These are phyloP conservation scores for Crithidia mellificae DNA, from an alignment of 208 protist genomes.

Conservation along the genomic window DNA sequence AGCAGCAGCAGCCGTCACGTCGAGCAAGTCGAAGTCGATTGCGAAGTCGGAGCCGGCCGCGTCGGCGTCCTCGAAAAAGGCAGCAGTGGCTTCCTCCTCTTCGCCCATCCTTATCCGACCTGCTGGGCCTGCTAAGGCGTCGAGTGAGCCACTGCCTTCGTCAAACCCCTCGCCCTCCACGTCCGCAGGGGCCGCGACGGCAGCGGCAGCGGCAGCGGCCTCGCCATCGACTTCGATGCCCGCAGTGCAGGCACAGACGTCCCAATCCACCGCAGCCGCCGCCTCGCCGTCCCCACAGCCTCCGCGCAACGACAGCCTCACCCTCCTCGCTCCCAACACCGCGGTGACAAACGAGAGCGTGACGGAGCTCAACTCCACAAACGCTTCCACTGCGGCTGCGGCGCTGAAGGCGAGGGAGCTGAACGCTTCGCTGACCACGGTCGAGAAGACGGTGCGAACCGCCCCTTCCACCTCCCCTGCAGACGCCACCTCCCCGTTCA, in stretches of 20 bases:
- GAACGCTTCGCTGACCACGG: no score
- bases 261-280: neutral
- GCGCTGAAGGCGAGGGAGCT: no score
- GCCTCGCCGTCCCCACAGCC: conserved; percentile 5
- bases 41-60: neutral
- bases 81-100: no score
- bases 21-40: conserved; percentile 1
- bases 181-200: neutral
- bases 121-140: neutral
- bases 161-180: no score
- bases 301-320: neutral
- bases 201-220: neutral
- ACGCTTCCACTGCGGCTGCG: no score
- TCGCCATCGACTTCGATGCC: no score
- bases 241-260: no score
- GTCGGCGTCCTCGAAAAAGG: neutral
- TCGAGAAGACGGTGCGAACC: neutral
- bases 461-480: neutral
- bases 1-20: neutral
- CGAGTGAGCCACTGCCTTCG: no score
- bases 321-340: no score
- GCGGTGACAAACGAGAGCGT: no score
- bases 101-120: neutral
- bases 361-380: no score
- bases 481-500: conserved; percentile 10